Percentiles rank a stretch among this genome's conserved stretches.
phyloP scores from a whole-genome alignment of 106 monocot genomes.

The Dioscorea alata region DNA sequence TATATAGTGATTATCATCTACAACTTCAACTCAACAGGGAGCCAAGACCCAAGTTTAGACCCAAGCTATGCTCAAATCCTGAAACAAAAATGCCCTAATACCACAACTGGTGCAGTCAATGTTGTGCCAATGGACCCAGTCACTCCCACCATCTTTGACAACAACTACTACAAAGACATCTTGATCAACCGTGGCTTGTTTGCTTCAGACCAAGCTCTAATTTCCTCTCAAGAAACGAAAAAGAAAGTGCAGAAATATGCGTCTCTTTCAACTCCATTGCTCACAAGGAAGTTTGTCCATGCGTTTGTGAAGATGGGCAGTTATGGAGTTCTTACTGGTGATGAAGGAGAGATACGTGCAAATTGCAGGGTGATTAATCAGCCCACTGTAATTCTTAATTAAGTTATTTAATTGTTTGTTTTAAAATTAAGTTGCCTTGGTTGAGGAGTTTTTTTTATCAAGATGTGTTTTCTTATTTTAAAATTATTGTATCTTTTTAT shows the following conservation, averaged over 20 bases:
- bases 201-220: slow-evolving; percentile 45
- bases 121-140: slow-evolving; percentile 33
- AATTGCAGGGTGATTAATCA: slow-evolving; percentile 49
- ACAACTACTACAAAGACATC: slow-evolving; percentile 35
- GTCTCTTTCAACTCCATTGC: too few relatives aligned
- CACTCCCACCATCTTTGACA: slow-evolving; percentile 23
- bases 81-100: slow-evolving; percentile 31
- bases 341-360: slow-evolving; percentile 41
- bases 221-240: slow-evolving; percentile 14
- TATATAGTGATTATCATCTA: too few relatives aligned
- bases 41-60: slow-evolving; percentile 37
- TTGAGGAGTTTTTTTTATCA: too few relatives aligned
- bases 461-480: too few relatives aligned
- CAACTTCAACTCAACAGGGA: slow-evolving; percentile 31
- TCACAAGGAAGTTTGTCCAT: slow-evolving; percentile 29
- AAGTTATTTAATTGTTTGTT: too few relatives aligned
- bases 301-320: slow-evolving; percentile 64
- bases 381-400: too few relatives aligned
- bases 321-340: slow-evolving; percentile 45
- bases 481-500: too few relatives aligned
- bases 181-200: slow-evolving; percentile 34
- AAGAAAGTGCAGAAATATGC: slow-evolving; percentile 17
- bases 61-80: slow-evolving; percentile 22
- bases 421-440: too few relatives aligned
- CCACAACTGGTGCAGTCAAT: slow-evolving; percentile 8